phyloP scores from a whole-genome alignment of 148 eudicot species.

The Mesembryanthemum crystallinum region DNA sequence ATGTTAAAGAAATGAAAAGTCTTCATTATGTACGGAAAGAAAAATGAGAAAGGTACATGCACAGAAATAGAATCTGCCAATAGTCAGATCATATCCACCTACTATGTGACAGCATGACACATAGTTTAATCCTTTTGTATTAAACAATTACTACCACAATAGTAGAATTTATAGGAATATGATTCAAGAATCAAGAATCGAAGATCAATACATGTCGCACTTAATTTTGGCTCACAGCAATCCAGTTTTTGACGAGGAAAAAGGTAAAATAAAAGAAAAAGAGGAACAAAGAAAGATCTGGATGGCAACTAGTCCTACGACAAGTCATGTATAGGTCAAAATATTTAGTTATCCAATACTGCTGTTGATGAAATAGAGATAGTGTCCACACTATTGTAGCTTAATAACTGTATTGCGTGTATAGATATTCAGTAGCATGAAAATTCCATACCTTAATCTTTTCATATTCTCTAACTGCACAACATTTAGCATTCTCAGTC shows the following conservation, averaged over 20 bases:
- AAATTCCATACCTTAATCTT: constrained; percentile 66
- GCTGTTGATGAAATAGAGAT: background rate
- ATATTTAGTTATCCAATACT: background rate
- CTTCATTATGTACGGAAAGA: background rate
- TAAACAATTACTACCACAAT: background rate
- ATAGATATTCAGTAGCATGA: background rate
- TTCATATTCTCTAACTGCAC: constrained; percentile 83
- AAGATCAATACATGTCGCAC: background rate
- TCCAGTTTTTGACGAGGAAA: background rate
- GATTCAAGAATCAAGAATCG: background rate
- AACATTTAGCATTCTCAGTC: constrained; percentile 84
- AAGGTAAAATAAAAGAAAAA: no score
- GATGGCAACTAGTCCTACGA: background rate
- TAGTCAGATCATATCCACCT: background rate
- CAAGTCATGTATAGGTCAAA: no score
- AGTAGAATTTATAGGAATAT: no score
- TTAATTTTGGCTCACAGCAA: background rate
- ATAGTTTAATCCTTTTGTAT: no score
- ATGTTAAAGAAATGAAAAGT: background rate
- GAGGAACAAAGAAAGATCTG: no score
- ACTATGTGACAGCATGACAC: no score
- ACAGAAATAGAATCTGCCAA: background rate
- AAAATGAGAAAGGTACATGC: background rate
- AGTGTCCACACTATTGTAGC: background rate
- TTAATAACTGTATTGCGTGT: background rate